Evolutionary conservation across 108 stramenopile genomes (phyloP).

Genomic region (Epithemia pelagica): DNA sequence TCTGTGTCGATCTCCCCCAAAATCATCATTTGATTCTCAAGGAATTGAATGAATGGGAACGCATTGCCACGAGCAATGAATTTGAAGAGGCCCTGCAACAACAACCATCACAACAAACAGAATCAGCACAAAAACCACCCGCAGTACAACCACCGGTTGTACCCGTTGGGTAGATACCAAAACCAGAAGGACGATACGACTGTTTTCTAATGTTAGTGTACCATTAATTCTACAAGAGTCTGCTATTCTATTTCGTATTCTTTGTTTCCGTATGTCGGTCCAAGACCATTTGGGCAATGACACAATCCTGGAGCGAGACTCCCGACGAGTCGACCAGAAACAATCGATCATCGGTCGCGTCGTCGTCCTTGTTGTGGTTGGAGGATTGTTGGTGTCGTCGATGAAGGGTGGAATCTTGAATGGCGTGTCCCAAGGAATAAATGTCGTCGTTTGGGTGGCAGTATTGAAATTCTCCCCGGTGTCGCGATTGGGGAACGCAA

Average conservation of each 20-base stretch:
- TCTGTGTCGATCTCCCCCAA: conserved; percentile 26
- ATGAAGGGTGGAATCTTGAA: conserved; percentile 21
- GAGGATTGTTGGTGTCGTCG: no score
- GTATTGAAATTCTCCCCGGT: conserved; percentile 62
- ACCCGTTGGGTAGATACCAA: no score
- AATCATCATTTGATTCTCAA: conserved; percentile 20
- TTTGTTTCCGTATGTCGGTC: conserved; percentile 9
- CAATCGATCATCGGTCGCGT: conserved; percentile 27
- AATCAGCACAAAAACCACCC: no score
- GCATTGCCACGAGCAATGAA: conserved; percentile 10
- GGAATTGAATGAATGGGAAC: conserved; percentile 36
- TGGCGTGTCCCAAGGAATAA: conserved; percentile 42
- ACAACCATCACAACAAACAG: no score
- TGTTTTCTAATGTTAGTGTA: no score
- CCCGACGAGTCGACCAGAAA: conserved; percentile 71
- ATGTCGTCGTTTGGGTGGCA: conserved; percentile 19
- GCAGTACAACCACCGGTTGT: no score
- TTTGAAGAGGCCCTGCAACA: neutral
- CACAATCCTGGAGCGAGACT: conserved; percentile 65
- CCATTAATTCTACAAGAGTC: no score
- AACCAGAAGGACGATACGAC: no score
- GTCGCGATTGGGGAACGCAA: conserved; percentile 23
- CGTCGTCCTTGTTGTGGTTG: conserved; percentile 6
- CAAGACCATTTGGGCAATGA: conserved; percentile 48
- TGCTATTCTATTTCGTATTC: no score